phyloP scores from a whole-genome alignment of 768 basidiomycete species.

The Amanita muscaria region DNA sequence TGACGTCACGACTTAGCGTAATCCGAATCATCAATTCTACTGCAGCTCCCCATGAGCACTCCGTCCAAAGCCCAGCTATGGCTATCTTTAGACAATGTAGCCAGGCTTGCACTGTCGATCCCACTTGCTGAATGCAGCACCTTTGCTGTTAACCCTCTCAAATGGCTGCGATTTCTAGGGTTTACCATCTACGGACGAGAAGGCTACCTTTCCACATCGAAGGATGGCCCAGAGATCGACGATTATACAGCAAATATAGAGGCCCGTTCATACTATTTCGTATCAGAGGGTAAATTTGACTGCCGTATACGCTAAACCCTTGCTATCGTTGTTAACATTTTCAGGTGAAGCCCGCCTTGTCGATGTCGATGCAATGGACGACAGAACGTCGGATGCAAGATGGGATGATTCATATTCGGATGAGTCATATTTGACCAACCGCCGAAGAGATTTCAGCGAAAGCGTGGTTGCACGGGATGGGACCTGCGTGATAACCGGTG shows the following conservation, averaged over 20 bases:
- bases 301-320: background rate
- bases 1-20: too few relatives aligned
- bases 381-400: conserved; percentile 12
- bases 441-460: conserved; percentile 5
- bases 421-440: background rate
- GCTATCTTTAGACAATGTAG: background rate
- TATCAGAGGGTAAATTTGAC: conserved; percentile 8
- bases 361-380: conserved; percentile 9
- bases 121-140: conserved; percentile 7
- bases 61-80: background rate
- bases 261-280: conserved; percentile 10
- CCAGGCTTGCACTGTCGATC: conserved; percentile 6
- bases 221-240: conserved; percentile 11
- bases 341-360: conserved; percentile 10
- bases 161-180: conserved; percentile 13
- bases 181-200: conserved; percentile 13
- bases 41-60: background rate
- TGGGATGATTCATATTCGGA: too few relatives aligned
- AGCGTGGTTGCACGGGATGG: conserved; percentile 8
- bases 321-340: background rate
- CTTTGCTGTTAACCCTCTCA: conserved; percentile 12
- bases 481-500: conserved; percentile 9
- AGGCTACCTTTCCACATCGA: conserved; percentile 6
- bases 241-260: conserved; percentile 9
- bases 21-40: too few relatives aligned